Conservation (phyloP, 495 filamentous ascomycete genomes). For the Aspergillus sclerotiicarbonarius region DNA sequence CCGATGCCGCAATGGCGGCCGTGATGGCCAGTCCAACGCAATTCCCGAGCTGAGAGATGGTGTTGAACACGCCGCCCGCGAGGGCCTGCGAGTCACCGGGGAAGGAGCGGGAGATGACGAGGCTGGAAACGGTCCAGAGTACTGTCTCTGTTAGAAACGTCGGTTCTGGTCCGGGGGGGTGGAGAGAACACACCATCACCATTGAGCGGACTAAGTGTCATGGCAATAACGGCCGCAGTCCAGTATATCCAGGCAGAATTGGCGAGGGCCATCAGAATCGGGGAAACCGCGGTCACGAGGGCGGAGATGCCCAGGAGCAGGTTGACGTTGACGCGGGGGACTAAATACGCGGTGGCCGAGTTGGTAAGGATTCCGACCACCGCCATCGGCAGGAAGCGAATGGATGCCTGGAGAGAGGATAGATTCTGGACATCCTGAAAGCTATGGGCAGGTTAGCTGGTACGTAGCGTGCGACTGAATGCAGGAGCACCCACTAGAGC, state of each 20-base stretch:
- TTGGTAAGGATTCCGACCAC: slow-evolving; percentile 51
- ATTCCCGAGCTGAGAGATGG: slow-evolving; percentile 54
- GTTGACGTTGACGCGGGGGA: slow-evolving; percentile 47
- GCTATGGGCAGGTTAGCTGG: slow-evolving; percentile 21
- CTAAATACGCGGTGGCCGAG: slow-evolving; percentile 50
- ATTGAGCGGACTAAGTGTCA: neutral
- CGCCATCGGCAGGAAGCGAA: slow-evolving; percentile 56
- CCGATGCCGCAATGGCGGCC: slow-evolving; percentile 45
- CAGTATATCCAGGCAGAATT: slow-evolving; percentile 55
- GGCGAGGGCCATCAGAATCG: slow-evolving; percentile 52
- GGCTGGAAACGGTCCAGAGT: slow-evolving; percentile 52
- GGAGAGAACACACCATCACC: neutral
- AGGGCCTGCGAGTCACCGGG: slow-evolving; percentile 31
- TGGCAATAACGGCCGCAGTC: slow-evolving; percentile 23
- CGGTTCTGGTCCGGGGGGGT: neutral
- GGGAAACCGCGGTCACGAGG: slow-evolving; percentile 42
- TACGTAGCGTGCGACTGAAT: neutral
- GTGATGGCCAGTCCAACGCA: slow-evolving; percentile 50
- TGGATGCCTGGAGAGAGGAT: slow-evolving; percentile 42
- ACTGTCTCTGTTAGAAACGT: neutral
- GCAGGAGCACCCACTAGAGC: slow-evolving; percentile 26
- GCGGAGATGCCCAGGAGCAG: slow-evolving; percentile 43
- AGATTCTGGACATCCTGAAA: slow-evolving; percentile 50
- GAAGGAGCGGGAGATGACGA: slow-evolving; percentile 49
- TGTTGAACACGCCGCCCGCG: slow-evolving; percentile 61